phyloP scores from a whole-genome alignment of 2,329 filamentous ascomycete species.

The Monilinia vaccinii-corymbosi region DNA sequence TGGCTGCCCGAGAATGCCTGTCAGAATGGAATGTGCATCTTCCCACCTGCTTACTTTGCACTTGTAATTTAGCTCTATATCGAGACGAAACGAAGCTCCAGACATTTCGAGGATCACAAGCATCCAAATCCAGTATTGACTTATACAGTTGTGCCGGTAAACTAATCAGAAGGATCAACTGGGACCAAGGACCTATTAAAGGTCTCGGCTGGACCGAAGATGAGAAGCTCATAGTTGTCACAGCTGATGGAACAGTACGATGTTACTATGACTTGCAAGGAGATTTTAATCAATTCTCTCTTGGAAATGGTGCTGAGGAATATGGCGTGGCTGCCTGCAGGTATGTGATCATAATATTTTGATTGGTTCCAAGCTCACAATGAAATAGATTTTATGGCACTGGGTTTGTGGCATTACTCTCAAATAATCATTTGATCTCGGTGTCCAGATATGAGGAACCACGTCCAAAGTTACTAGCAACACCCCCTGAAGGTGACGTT shows the following conservation, averaged over 20 bases:
- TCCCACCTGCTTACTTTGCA: slow-evolving; percentile 2
- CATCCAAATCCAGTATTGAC: slow-evolving; percentile 77
- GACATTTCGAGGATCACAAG: slow-evolving; percentile 62
- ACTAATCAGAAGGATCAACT: slow-evolving; percentile 74
- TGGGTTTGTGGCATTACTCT: slow-evolving; percentile 86
- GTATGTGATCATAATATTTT: slow-evolving; percentile 16
- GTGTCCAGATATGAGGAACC: slow-evolving; percentile 90
- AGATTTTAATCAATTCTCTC: slow-evolving; percentile 88
- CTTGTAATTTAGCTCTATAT: slow-evolving; percentile 59
- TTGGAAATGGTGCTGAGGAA: slow-evolving; percentile 84
- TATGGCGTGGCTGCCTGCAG: slow-evolving; percentile 79
- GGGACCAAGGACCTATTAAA: slow-evolving; percentile 83
- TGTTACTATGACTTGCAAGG: slow-evolving; percentile 85
- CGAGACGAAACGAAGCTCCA: slow-evolving; percentile 81
- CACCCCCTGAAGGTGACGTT: slow-evolving; percentile 67
- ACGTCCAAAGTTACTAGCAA: slow-evolving; percentile 71
- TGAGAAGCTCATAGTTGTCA: slow-evolving; percentile 81
- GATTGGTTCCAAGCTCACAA: slow-evolving; percentile 1
- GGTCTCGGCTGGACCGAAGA: slow-evolving; percentile 95
- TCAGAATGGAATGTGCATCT: not conserved
- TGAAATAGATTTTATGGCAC: slow-evolving; percentile 61
- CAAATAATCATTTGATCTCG: slow-evolving; percentile 77
- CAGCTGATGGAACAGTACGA: slow-evolving; percentile 80
- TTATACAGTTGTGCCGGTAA: slow-evolving; percentile 91
- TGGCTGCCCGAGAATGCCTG: not conserved